A percentile compares a stretch with the other conserved stretches of the same genome.
Conservation (phyloP, 2,329 filamentous ascomycete genomes). For the Didymella lethalis region DNA sequence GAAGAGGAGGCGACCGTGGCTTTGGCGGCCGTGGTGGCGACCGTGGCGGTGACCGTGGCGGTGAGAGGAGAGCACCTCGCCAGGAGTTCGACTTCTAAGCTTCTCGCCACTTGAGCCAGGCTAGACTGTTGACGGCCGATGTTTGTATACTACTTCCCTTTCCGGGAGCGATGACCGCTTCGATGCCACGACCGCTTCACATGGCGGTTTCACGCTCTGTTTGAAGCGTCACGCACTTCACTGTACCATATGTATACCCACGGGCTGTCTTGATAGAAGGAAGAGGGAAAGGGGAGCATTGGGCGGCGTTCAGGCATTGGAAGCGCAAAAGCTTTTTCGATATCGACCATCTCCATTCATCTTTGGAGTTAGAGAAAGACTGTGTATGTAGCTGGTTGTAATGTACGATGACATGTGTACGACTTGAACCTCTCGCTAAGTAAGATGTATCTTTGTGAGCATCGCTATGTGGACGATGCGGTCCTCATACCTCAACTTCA, state of each 20-base stretch:
- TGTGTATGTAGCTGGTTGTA: constrained; percentile 2
- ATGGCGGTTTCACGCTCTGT: neutral
- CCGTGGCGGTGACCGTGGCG: constrained; percentile 5
- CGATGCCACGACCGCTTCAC: too few relatives aligned
- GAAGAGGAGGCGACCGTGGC: constrained; percentile 16
- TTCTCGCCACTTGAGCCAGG: neutral
- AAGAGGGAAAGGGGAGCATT: constrained; percentile 10
- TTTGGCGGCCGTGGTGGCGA: constrained; percentile 22
- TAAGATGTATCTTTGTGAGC: too few relatives aligned
- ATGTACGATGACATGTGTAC: constrained; percentile 13
- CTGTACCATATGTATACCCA: constrained; percentile 33
- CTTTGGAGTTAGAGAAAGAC: constrained; percentile 13
- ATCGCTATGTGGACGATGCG: too few relatives aligned
- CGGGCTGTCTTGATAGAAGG: constrained; percentile 25
- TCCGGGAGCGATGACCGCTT: neutral
- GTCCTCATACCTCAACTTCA: too few relatives aligned
- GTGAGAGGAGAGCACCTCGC: constrained; percentile 26
- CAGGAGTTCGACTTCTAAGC: constrained; percentile 16
- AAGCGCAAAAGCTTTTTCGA: constrained; percentile 14
- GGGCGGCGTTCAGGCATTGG: constrained; percentile 16
- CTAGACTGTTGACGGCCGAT: constrained; percentile 7
- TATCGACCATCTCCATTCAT: constrained; percentile 17
- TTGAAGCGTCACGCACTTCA: constrained; percentile 17
- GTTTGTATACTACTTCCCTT: constrained; percentile 21
- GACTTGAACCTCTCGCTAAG: too few relatives aligned